Evolutionary conservation across 768 basidiomycete genomes (phyloP), one percentile per base, ranked within the genome.

Genomic region (Collybia sordida): DNA sequence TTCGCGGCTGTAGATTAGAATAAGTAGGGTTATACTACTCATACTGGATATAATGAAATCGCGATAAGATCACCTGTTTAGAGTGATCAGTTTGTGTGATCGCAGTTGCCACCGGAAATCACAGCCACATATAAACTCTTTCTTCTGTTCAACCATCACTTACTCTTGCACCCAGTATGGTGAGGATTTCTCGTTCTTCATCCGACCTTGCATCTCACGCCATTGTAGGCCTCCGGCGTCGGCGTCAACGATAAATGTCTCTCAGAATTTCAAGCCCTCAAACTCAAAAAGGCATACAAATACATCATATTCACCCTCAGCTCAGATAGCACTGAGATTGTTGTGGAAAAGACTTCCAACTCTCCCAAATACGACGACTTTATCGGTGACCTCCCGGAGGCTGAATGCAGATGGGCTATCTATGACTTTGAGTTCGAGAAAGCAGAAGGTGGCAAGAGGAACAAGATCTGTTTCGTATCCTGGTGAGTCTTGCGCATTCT

Each of bases 401-500:
- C 60, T 23, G 81, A 87, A 53, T 90, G 88, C 63, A 75, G 89
- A 70, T 99, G 85, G 82, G 95, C 88, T n/a, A 80, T 98, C 19
- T 96, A 93, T 61, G 94, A 98, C 67, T 86, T 95, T 54, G 86
- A 90, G 58, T 98, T 78, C 60, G 79, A 86, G 72, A 82, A 78
- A 64, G 22, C 21, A 11, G 84, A 78, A 48, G 85, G 73, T 45
- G 89, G 89, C 31, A 85, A 79, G 71, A 80, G 94, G 69, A 93
- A 85, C 76, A 98, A 97, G 77, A 74, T 98, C 50, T 68, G 75
- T 57, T 95, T 98, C 66, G 61, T 83, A 64, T 80, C 82, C 42
- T 99, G 96, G 96, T 97, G 63, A 67, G 88, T 38, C 14, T 3
- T 31, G 31, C 14, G 6, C n/a, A n/a, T n/a, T 31, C 31, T 31